A percentile compares a stretch with the other conserved stretches of the same genome.
phyloP scores from a whole-genome alignment of 2,329 filamentous ascomycete genomes.

The Pseudogymnoascus sp. region DNA sequence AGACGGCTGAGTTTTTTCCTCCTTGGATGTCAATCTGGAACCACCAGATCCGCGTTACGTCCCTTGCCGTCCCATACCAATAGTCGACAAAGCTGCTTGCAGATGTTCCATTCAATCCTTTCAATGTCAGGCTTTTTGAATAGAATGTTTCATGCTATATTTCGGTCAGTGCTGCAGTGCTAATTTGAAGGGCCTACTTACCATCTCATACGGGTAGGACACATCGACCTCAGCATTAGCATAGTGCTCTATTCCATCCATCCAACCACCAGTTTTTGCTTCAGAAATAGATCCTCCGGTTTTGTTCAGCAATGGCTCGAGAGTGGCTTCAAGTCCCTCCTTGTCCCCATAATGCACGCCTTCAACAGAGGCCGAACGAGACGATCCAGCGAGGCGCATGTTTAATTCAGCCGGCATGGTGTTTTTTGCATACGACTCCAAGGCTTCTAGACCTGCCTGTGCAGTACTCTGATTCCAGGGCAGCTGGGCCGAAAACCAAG shows the following conservation, averaged over 20 bases:
- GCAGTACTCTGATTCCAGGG: not conserved
- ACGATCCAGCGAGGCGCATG: not conserved
- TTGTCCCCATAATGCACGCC: not conserved
- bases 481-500: conserved; percentile 19
- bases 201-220: not conserved
- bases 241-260: not conserved
- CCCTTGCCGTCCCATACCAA: conserved; percentile 46
- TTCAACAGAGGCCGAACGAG: not conserved
- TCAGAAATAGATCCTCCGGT: not conserved
- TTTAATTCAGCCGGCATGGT: not conserved
- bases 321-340: not conserved
- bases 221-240: not conserved
- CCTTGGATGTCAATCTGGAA: conserved; percentile 54
- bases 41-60: conserved; percentile 44
- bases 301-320: not conserved
- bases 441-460: not conserved
- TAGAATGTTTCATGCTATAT: conserved; percentile 42
- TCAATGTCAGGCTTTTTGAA: conserved; percentile 48
- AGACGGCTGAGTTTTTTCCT: conserved; percentile 38
- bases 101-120: conserved; percentile 38
- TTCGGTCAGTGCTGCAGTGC: not conserved
- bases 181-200: not conserved
- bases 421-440: not conserved
- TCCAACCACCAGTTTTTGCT: not conserved
- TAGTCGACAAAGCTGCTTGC: conserved; percentile 34